Evolutionary conservation across 2,329 filamentous ascomycete genomes (phyloP), one percentile per base, ranked within the genome.

Genomic region (Sarocladium brachiariae): DNA sequence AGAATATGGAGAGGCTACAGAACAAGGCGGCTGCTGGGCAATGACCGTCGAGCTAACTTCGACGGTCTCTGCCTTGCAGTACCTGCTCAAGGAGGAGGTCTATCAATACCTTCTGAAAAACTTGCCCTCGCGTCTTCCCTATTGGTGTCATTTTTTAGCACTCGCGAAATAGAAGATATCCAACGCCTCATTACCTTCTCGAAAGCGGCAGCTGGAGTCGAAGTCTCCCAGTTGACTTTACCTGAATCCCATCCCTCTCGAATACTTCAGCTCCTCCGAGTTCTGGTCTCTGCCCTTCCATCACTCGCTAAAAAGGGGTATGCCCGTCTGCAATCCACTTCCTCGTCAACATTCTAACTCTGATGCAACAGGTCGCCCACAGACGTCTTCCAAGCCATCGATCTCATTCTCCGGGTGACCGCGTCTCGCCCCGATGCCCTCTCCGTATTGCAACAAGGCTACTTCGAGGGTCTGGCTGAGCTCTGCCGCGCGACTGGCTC

Each of bases 1-100:
- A 79, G 81, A 57, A 73, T 78, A 66, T 97, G 91, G 91, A 80
- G 92, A 65, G 90, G 90, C 13, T 79, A 95, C 65, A 75, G 66
- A 51, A 74, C 72, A 52, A 80, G 91, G 58, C 75, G 71, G 53
- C 63, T 66, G 48, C 71, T 87, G 54, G 80, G 80, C 55, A 68
- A 76, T 43, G 60, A 62, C 50, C 82, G 80, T 69, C 77, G 86
- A 55, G 63, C 66, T 48, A 66, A 77, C 35, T 88, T 89, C 70
- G 86, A 91, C 65, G 61, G 69, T 8, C 62, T 78, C 30, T 84
- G 86, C 58, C n/a, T 23, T 11, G 7, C 39, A n/a, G 16, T 13
- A 9, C 27, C 39, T 14, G 23, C 10, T 7, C 10, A 43, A 19
- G 39, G 21, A 14, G 6, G 3, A 14, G 6, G 3, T 4, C 13